Evolutionary conservation across 1,284 basidiomycete genomes (phyloP), one percentile per base, ranked within the genome.

Genomic region (Cerrena zonata): DNA sequence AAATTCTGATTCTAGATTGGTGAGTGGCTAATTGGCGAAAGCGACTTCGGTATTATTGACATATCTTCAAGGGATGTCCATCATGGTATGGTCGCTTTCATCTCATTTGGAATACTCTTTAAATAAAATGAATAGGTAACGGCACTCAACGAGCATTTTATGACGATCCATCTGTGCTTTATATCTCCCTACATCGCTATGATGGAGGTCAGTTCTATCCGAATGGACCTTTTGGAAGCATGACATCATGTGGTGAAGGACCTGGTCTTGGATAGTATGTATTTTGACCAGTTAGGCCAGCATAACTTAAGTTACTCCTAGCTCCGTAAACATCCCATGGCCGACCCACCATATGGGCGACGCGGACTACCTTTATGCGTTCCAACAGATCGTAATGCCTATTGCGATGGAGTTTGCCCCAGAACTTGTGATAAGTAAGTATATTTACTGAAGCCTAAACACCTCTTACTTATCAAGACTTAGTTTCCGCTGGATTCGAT

Each of bases 401-500:
- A 95, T 99, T 56, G 94, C 93, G 0, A 81, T 91, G 69, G 95
- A 99, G 69, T 99, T 97, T 66, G 81, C 85, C 0, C 96, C 96
- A 0, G 94, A 99, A 55, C 76, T 99, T 11, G 93, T 99, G 24
- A 94, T 99, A 57, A 92, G 94, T 96, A 61, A 57, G 87, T 69
- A 15, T 40, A 25, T 42, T 18, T 18, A 19, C 3, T 23, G 13
- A 25, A 15, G 11, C 7, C 24, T 43, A 4, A 19, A 18, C 15
- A 19, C 22, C 26, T 22, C 37, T 26, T 25, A n/a, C 41, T 40
- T 19, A 25, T 38, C 25, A 18, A 15, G 12, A 3, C 21, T 2
- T 59, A 96, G 94, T 99, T 61, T 98, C 94, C 13, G 93, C 96
- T 18, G 96, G 96, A 2, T 99, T 98, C 61, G 96, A 99, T 64